Conservation (phyloP, 768 basidiomycete species). For the Termitomyces sp. region DNA sequence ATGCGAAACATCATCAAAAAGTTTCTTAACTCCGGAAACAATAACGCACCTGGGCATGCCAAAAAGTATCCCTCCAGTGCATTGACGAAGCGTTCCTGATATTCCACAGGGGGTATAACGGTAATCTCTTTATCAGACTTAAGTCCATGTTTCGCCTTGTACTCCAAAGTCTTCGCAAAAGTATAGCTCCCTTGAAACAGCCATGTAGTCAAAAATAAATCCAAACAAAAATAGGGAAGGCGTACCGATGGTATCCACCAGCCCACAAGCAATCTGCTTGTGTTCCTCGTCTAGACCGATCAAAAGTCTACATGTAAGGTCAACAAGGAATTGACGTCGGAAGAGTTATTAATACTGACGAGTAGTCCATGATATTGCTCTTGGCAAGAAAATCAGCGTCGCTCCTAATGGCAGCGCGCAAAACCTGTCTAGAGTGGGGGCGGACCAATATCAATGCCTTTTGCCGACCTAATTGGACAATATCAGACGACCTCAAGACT, state of each 20-base stretch:
- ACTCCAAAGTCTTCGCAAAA: constrained; percentile 83
- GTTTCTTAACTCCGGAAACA: not conserved
- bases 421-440: constrained; percentile 69
- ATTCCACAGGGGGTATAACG: constrained; percentile 76
- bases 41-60: constrained; percentile 61
- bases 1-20: not conserved
- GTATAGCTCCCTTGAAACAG: constrained; percentile 67
- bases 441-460: constrained; percentile 60
- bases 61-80: constrained; percentile 75
- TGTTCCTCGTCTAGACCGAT: constrained; percentile 67
- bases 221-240: not conserved
- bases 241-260: constrained; percentile 80
- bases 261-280: constrained; percentile 70
- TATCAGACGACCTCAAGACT: no score
- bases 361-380: constrained; percentile 88
- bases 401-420: constrained; percentile 62
- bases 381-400: constrained; percentile 73
- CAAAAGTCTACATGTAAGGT: constrained; percentile 48
- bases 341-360: constrained; percentile 40
- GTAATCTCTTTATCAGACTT: constrained; percentile 73
- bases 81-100: constrained; percentile 71
- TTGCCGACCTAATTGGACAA: constrained; percentile 50
- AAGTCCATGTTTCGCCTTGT: constrained; percentile 78
- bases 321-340: not conserved
- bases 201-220: not conserved